Conservation (phyloP, 108 stramenopile genomes). For the Cylindrotheca fusiformis region DNA sequence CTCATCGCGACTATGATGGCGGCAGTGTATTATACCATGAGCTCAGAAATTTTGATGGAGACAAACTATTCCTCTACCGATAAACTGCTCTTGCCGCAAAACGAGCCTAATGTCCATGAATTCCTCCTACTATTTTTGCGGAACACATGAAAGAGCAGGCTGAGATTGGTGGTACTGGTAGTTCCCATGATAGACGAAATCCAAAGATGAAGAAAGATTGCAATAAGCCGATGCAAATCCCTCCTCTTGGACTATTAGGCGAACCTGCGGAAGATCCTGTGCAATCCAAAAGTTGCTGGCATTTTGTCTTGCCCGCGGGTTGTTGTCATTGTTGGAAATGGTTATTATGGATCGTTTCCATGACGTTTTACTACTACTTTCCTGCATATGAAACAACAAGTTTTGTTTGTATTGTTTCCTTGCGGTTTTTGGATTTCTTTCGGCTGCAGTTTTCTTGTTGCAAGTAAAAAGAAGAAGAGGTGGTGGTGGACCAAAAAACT, state of each 20-base stretch:
- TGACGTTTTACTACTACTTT: slow-evolving; percentile 86
- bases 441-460: slow-evolving; percentile 73
- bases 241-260: slow-evolving; percentile 64
- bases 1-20: neutral
- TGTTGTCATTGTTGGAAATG: slow-evolving; percentile 91
- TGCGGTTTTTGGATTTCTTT: too few species aligned
- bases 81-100: slow-evolving; percentile 15
- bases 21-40: slow-evolving; percentile 21
- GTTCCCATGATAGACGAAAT: slow-evolving; percentile 4
- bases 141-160: slow-evolving; percentile 12
- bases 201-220: slow-evolving; percentile 17
- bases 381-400: slow-evolving; percentile 91
- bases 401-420: too few species aligned
- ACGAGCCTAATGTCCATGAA: neutral
- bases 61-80: slow-evolving; percentile 3
- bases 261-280: slow-evolving; percentile 94
- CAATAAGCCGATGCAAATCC: neutral
- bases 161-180: neutral
- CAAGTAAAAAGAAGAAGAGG: slow-evolving; percentile 65
- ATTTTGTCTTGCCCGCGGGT: too few species aligned
- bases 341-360: slow-evolving; percentile 87
- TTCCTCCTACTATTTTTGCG: slow-evolving; percentile 38
- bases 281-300: too few species aligned
- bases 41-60: slow-evolving; percentile 9
- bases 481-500: slow-evolving; percentile 80